Conservation (phyloP, 106 monocot genomes). For the Acanthochlamys bracteata region DNA sequence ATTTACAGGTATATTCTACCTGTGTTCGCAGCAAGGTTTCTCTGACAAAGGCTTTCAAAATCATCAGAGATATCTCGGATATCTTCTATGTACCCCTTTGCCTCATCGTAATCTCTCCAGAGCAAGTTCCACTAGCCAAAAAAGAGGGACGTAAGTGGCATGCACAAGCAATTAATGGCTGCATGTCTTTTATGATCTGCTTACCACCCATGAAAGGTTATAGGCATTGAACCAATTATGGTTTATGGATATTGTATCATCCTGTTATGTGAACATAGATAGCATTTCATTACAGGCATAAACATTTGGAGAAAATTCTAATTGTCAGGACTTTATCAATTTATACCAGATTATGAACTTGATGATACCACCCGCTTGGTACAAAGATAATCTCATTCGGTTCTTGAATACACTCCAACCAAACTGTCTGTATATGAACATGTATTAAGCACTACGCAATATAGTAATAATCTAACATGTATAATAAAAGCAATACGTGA, state of each 20-base stretch:
- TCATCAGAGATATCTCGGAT: slow-evolving; percentile 83
- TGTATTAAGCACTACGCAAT: background rate
- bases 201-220: slow-evolving; percentile 92
- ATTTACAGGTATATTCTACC: slow-evolving; percentile 23
- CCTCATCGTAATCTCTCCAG: slow-evolving; percentile 62
- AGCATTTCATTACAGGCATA: background rate
- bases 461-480: background rate
- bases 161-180: background rate
- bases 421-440: slow-evolving; percentile 60
- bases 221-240: slow-evolving; percentile 97
- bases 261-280: slow-evolving; percentile 37
- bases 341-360: slow-evolving; percentile 94
- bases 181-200: slow-evolving; percentile 8
- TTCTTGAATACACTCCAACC: slow-evolving; percentile 88
- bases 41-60: slow-evolving; percentile 94
- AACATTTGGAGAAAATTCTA: background rate
- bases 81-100: slow-evolving; percentile 92
- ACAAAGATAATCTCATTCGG: slow-evolving; percentile 84
- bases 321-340: no score
- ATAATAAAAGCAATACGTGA: no score
- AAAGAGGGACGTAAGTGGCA: background rate
- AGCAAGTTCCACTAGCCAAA: slow-evolving; percentile 75
- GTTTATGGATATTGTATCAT: slow-evolving; percentile 98
- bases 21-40: slow-evolving; percentile 95
- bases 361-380: slow-evolving; percentile 99